phyloP scores from a whole-genome alignment of 2,329 filamentous ascomycete species.

The Cadophora gregata region DNA sequence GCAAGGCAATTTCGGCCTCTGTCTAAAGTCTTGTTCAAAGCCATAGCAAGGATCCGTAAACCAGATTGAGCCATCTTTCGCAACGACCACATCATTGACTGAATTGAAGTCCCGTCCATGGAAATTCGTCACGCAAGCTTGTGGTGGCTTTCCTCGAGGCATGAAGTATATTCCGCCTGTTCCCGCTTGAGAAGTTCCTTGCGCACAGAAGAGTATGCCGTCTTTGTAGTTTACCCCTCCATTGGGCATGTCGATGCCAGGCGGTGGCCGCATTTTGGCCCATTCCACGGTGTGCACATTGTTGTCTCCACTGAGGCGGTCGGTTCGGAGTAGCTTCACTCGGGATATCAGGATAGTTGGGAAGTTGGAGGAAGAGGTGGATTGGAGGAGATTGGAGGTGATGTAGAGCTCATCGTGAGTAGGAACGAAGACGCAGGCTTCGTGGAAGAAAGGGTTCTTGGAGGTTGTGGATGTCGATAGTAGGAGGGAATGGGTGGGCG shows the following conservation, averaged over 20 bases:
- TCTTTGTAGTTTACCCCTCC: conserved; percentile 50
- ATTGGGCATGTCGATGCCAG: conserved; percentile 52
- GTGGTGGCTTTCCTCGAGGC: conserved; percentile 34
- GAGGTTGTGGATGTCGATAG: conserved; percentile 49
- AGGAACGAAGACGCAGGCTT: conserved; percentile 51
- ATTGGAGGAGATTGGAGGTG: conserved; percentile 52
- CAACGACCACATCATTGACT: conserved; percentile 50
- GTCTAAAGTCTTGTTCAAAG: conserved; percentile 53
- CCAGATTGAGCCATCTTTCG: conserved; percentile 52
- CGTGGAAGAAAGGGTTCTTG: conserved; percentile 54
- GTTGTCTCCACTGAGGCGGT: conserved; percentile 33
- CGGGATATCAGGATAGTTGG: conserved; percentile 55
- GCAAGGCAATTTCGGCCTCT: conserved; percentile 51
- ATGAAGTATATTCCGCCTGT: conserved; percentile 42
- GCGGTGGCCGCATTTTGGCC: conserved; percentile 47
- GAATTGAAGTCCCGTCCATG: conserved; percentile 55
- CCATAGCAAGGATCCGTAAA: conserved; percentile 56
- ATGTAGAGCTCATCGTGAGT: conserved; percentile 51
- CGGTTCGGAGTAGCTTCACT: conserved; percentile 45
- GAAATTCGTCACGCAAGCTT: conserved; percentile 50
- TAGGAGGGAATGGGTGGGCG: conserved; percentile 49
- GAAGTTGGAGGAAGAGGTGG: conserved; percentile 46
- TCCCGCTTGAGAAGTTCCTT: conserved; percentile 42
- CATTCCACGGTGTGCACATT: conserved; percentile 44
- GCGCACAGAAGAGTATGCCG: conserved; percentile 51